phyloP scores from a whole-genome alignment of 2,329 filamentous ascomycete genomes.

The Aphanocladium album region DNA sequence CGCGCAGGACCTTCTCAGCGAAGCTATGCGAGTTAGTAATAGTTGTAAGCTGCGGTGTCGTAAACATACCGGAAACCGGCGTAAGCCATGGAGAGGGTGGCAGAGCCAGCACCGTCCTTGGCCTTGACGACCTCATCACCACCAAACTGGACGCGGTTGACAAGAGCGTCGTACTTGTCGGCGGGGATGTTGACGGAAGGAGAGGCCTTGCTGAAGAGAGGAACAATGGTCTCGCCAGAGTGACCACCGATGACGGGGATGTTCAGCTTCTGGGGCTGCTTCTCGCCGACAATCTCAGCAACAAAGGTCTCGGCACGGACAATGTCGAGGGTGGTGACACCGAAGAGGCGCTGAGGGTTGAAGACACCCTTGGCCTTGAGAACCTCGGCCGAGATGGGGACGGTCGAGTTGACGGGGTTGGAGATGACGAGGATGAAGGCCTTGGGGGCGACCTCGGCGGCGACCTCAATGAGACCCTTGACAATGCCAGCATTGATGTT shows the following conservation, averaged over 20 bases:
- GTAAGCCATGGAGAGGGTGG: constrained; percentile 91
- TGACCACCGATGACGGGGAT: constrained; percentile 95
- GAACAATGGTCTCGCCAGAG: constrained; percentile 97
- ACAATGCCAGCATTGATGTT: constrained; percentile 99
- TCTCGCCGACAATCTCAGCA: constrained; percentile 74
- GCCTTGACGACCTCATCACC: constrained; percentile 96
- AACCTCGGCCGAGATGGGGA: constrained; percentile 94
- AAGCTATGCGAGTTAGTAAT: constrained; percentile 52
- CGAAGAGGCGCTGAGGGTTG: constrained; percentile 92
- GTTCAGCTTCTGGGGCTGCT: constrained; percentile 73
- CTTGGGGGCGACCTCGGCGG: constrained; percentile 84
- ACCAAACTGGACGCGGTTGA: constrained; percentile 96
- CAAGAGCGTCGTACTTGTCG: constrained; percentile 84
- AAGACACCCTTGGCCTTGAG: constrained; percentile 92
- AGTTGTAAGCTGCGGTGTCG: constrained; percentile 11
- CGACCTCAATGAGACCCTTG: constrained; percentile 82
- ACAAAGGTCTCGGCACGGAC: constrained; percentile 98
- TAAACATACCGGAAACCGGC: constrained; percentile 77
- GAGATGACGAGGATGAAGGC: constrained; percentile 96
- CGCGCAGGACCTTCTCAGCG: constrained; percentile 89
- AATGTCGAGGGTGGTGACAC: constrained; percentile 97
- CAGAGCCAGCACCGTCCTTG: constrained; percentile 86
- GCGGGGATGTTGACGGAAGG: constrained; percentile 74
- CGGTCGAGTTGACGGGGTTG: constrained; percentile 98
- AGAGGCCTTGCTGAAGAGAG: constrained; percentile 87